Evolutionary conservation across 2,329 filamentous ascomycete genomes (phyloP), one percentile per base, ranked within the genome.

Genomic region (Colletotrichum sp.): DNA sequence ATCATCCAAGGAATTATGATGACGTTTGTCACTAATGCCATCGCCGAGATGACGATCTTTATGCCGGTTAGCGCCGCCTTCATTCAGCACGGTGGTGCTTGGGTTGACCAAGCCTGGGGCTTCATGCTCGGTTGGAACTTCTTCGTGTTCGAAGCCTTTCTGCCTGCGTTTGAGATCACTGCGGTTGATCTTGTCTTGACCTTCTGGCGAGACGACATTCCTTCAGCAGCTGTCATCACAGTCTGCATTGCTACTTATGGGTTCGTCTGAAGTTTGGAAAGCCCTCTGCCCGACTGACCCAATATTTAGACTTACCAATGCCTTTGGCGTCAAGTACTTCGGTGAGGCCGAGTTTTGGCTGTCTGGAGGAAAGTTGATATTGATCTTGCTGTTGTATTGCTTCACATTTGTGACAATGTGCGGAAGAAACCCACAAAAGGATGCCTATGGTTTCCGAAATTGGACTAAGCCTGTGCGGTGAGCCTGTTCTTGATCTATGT

Each of bases 371-470:
- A 94, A 94, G 82, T 88, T 94, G 59, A 83, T 94, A 30, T 87
- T 94, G 63, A 93, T 93, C 79, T 86, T 93, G 75, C 90, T 92
- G 15, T 86, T 95, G 70, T 93, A 95, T 82, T 85, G 88, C 80
- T 95, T 93, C 84, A 95, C 94, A 18, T 94, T 96, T 81, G 89
- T 96, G 79, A 92, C 92, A 67, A 95, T 95, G 93, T 87, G 95
- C 9, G 94, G 94, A 49, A 94, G 93, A 36, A 96, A 96, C 79
- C 94, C 94, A 0, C 81, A 91, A 5, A 86, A 91, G 68, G 92
- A 94, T 79, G 87, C 91, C 4, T 95, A 92, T 80, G 94, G 93
- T 21, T 95, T 95, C 82, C 88, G 93, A 30, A 92, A 93, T 81
- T 94, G 92, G 93, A 88, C 87, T 18, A 79, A 88, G 7, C 91